Evolutionary conservation across 495 filamentous ascomycete species (phyloP).

Genomic region (Penicillium paxilli): DNA sequence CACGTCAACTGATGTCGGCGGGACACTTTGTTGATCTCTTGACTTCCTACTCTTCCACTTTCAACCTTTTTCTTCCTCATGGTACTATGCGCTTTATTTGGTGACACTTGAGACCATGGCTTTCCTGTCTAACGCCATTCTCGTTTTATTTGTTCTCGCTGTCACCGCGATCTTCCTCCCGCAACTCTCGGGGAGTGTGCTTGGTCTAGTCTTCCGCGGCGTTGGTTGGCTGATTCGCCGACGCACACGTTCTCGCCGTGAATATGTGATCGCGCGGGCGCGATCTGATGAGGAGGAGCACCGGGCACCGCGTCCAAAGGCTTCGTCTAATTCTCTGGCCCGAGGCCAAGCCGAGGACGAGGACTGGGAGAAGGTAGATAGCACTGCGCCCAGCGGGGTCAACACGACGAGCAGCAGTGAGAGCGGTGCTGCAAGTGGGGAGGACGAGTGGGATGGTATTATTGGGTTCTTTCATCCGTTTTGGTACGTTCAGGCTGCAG

Average conservation of each 20-base stretch:
- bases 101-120: slow-evolving; percentile 33
- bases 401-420: slow-evolving; percentile 48
- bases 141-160: slow-evolving; percentile 35
- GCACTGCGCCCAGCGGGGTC: slow-evolving; percentile 48
- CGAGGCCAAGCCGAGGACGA: slow-evolving; percentile 53
- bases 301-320: slow-evolving; percentile 35
- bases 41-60: background rate
- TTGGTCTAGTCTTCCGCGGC: slow-evolving; percentile 41
- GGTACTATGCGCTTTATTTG: slow-evolving; percentile 21
- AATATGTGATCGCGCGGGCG: slow-evolving; percentile 60
- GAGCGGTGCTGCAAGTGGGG: slow-evolving; percentile 25
- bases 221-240: slow-evolving; percentile 67
- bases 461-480: slow-evolving; percentile 98
- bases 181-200: slow-evolving; percentile 31
- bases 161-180: slow-evolving; percentile 41
- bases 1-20: slow-evolving; percentile 25
- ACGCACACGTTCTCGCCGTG: slow-evolving; percentile 63
- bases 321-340: slow-evolving; percentile 16
- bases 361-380: slow-evolving; percentile 76
- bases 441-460: slow-evolving; percentile 71
- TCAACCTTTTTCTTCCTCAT: background rate
- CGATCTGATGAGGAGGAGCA: slow-evolving; percentile 60
- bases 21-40: slow-evolving; percentile 2
- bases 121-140: slow-evolving; percentile 33
- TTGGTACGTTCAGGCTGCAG: slow-evolving; percentile 57